These are phyloP conservation scores for Candida sanyaensis DNA, from an alignment of 1,139 yeast species.

Conservation along the genomic window DNA sequence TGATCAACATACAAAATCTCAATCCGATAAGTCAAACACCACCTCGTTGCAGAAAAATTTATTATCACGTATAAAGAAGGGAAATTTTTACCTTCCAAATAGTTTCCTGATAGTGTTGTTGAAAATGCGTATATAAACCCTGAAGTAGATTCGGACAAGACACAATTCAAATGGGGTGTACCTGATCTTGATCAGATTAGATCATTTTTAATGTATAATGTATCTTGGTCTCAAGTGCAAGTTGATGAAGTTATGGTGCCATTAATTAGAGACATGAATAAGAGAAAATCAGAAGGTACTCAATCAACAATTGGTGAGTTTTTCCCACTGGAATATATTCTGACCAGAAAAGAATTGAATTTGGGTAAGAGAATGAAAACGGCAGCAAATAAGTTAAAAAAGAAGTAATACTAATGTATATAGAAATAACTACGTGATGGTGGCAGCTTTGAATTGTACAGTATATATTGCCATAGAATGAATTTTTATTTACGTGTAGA, in stretches of 20 bases:
- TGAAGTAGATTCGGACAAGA: constrained; percentile 78
- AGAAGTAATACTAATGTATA: constrained; percentile 8
- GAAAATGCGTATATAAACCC: constrained; percentile 75
- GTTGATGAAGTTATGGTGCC: constrained; percentile 92
- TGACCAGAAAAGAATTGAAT: constrained; percentile 44
- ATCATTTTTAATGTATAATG: constrained; percentile 62
- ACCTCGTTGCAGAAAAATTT: constrained; percentile 48
- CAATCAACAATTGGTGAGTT: constrained; percentile 62
- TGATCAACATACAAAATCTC: constrained; percentile 28
- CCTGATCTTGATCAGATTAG: constrained; percentile 84
- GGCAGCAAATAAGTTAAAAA: constrained; percentile 56
- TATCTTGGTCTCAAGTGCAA: constrained; percentile 80
- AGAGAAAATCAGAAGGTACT: constrained; percentile 52
- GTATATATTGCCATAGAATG: too few relatives aligned
- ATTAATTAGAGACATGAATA: constrained; percentile 75
- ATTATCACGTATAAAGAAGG: constrained; percentile 54
- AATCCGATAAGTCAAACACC: constrained; percentile 17
- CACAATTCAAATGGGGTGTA: constrained; percentile 84
- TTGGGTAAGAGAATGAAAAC: constrained; percentile 61
- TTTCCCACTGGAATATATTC: constrained; percentile 53
- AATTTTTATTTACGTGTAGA: too few relatives aligned
- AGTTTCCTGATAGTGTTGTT: constrained; percentile 68
- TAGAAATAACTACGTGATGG: too few relatives aligned
- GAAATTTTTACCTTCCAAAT: constrained; percentile 62
- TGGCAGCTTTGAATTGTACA: too few relatives aligned